These are phyloP conservation scores for Colletotrichum cuscutae DNA, from an alignment of 2,329 filamentous ascomycete genomes.

Conservation along the genomic window DNA sequence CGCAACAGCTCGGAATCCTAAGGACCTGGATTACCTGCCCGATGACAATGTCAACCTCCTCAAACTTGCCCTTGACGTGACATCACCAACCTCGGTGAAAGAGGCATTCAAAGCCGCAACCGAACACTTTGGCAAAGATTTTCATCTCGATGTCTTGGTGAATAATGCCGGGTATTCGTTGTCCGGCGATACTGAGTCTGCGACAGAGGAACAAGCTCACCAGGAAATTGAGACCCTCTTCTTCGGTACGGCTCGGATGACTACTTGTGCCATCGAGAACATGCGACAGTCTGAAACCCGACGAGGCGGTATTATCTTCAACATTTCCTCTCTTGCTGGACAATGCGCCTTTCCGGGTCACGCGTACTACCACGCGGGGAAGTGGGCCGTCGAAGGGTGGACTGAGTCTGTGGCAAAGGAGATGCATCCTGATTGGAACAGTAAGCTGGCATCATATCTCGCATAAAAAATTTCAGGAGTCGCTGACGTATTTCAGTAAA, in stretches of 20 bases:
- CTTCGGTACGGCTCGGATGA: conserved; percentile 53
- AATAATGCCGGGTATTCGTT: conserved; percentile 46
- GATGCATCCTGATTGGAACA: conserved; percentile 39
- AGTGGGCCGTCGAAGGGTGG: conserved; percentile 40
- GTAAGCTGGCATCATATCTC: conserved; percentile 1
- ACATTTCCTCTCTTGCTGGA: conserved; percentile 37
- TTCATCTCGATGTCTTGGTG: conserved; percentile 45
- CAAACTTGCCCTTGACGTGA: conserved; percentile 60
- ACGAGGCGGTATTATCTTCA: conserved; percentile 39
- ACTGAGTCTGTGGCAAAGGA: conserved; percentile 37
- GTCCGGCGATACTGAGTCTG: conserved; percentile 43
- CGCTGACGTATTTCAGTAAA: conserved; percentile 45
- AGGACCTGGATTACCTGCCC: conserved; percentile 53
- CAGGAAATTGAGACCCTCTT: conserved; percentile 54
- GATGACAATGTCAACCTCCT: conserved; percentile 48
- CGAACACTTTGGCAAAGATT: conserved; percentile 43
- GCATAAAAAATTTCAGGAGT: too few relatives aligned
- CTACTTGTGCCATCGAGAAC: conserved; percentile 48
- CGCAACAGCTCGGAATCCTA: conserved; percentile 58
- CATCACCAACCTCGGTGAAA: conserved; percentile 48
- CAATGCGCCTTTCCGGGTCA: conserved; percentile 36
- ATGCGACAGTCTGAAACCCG: conserved; percentile 46
- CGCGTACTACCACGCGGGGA: conserved; percentile 39
- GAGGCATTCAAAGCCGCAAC: conserved; percentile 46
- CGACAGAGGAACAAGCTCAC: conserved; percentile 37